Percentiles rank a stretch among this genome's conserved stretches.
phyloP scores from a whole-genome alignment of 208 protist species.

The Trypanosoma cruzi region DNA sequence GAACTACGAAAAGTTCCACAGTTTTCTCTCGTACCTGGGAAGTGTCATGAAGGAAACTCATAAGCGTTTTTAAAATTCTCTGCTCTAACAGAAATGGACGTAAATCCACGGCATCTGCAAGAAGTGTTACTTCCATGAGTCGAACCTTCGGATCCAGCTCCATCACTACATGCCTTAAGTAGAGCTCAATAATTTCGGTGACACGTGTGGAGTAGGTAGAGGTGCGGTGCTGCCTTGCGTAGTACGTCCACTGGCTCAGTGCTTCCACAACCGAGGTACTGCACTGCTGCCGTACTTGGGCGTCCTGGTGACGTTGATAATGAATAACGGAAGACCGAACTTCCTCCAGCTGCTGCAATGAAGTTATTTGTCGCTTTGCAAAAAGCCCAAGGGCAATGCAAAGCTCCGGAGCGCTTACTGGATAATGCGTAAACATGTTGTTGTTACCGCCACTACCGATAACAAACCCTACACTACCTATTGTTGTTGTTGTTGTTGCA shows the following conservation, averaged over 20 bases:
- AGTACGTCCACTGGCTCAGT: constrained; percentile 69
- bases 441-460: background rate
- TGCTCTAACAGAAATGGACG: constrained; percentile 70
- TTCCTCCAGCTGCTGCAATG: constrained; percentile 81
- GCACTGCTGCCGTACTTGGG: constrained; percentile 73
- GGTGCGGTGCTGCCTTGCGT: constrained; percentile 79
- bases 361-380: constrained; percentile 64
- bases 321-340: constrained; percentile 66
- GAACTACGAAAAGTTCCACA: constrained; percentile 78
- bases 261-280: constrained; percentile 70
- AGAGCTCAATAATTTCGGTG: constrained; percentile 85
- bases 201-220: constrained; percentile 85
- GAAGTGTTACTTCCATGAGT: constrained; percentile 64
- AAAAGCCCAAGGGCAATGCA: constrained; percentile 79
- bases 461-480: background rate
- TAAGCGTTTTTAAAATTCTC: constrained; percentile 74
- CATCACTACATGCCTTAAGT: constrained; percentile 78
- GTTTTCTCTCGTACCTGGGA: constrained; percentile 75
- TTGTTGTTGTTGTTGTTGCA: constrained; percentile 2
- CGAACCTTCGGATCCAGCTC: constrained; percentile 82
- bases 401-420: constrained; percentile 46
- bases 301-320: constrained; percentile 74
- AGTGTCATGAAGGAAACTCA: constrained; percentile 81
- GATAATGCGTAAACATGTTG: background rate
- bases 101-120: constrained; percentile 65